phyloP scores from a whole-genome alignment of 192 early-diverging fungal genomes.

The Kappamyces sp. region DNA sequence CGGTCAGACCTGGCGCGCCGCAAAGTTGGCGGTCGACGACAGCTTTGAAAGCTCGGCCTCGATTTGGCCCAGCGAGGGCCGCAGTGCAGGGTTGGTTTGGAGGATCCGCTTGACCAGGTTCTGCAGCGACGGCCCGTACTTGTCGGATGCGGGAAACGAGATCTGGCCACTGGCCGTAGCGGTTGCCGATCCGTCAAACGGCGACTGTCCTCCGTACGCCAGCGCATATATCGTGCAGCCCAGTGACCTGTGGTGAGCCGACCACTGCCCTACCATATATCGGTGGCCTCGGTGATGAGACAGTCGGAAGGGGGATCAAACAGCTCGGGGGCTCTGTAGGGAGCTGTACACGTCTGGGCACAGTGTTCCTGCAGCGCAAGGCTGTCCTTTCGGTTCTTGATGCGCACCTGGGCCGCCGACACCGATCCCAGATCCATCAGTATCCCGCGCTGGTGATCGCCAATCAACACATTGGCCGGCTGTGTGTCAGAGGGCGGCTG shows the following conservation, averaged over 20 bases:
- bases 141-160: conserved; percentile 22
- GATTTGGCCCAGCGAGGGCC: too few species aligned
- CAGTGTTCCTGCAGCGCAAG: conserved; percentile 40
- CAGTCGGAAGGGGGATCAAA: conserved; percentile 39
- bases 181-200: conserved; percentile 46
- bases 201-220: conserved; percentile 32
- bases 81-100: too few species aligned
- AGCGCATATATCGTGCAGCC: conserved; percentile 48
- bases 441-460: conserved; percentile 22
- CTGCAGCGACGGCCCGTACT: too few species aligned
- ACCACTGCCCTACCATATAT: conserved; percentile 27
- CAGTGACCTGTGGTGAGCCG: conserved; percentile 23
- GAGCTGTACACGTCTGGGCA: conserved; percentile 46
- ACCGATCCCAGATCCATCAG: conserved; percentile 52
- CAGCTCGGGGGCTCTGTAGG: conserved; percentile 43
- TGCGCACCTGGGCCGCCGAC: conserved; percentile 26
- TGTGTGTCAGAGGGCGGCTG: neutral
- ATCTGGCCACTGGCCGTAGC: conserved; percentile 33
- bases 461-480: conserved; percentile 45
- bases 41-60: too few species aligned
- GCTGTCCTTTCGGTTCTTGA: conserved; percentile 36
- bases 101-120: too few species aligned
- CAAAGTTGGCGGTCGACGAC: too few species aligned
- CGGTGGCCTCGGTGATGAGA: conserved; percentile 30
- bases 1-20: too few species aligned